Base-by-base conservation (phyloP, 495 filamentous ascomycete species). In the Talaromyces thailandensis region DNA sequence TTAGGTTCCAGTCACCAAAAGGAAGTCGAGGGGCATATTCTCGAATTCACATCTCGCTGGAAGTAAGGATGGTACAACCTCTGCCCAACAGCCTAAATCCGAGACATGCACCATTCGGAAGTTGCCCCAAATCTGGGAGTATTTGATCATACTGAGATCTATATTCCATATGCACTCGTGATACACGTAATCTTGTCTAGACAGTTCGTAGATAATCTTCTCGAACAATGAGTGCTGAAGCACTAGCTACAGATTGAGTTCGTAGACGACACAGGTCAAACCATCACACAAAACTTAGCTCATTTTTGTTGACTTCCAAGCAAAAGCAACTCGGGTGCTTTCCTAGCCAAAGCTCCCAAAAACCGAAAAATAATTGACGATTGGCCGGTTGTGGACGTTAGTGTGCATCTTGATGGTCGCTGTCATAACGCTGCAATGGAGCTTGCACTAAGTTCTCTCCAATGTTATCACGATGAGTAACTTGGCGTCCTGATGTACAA, bases 1-100 rank as follows among this genome's bases (percentile, higher is more conserved):
- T 64, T 88, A 61, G 83, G 76, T 64, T 77, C 74, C 1, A 79
- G 81, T 56, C 21, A 66, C 64, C 43, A 65, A 67, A 21, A 65
- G 24, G 56, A 53, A 32, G 26, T 62, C 28, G 28, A 55, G 29
- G 18, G 57, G 28, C 55, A 63, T 63, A 63, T 65, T 12, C 23
- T 61, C 18, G 59, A 61, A 21, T 61, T 61, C 35, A 16, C 12
- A 14, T 40, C 14, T 40, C 35, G 14, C 35, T 40, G 35, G 35
- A 16, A 40, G 9, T 40, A 40, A n/a, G 9, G 35, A 12, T 16
- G 2, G 4, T 16, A 16, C 14, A 40, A 1, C 0, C 16, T 40
- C 16, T 9, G 11, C 12, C 3, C 14, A 16, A 40, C 12, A 40
- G 35, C 12, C 35, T 9, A 16, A 40, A 40, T 16, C 35, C 35